Evolutionary conservation across 805 yeast genomes (phyloP), one percentile per base, ranked within the genome.

Genomic region (Metschnikowia anglica): DNA sequence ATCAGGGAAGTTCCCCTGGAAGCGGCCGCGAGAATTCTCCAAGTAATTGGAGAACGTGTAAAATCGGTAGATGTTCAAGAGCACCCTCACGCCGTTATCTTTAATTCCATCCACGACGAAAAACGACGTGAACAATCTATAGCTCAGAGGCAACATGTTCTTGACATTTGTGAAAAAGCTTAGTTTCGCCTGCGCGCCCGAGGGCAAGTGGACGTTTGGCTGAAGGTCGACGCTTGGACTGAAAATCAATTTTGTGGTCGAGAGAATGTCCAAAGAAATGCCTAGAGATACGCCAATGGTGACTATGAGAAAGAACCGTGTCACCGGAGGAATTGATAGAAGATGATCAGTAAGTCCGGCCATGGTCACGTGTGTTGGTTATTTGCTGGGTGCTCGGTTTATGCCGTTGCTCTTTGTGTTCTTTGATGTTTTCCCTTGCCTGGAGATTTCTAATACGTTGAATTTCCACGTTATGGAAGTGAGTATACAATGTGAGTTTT

Each of bases 31-130:
- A 13, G 43, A 39, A 34, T 55, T 72, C 59, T 81, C 87, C 41
- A 80, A 59, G 13, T 79, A 80, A 49, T 73, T 71, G 33, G 83
- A 75, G 59, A 76, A 79, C 9, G 73, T 69, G 58, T 80, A 80
- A 40, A 80, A 65, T 66, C 78, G 73, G 55, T 80, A 80, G 10
- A 78, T 69, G 46, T 77, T 81, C 62, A 79, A 43, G 18, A 70
- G 53, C 11, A 66, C 66, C 31, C 47, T 47, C 13, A 64, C 46
- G 20, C 59, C 61, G 20, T 59, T 52, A 4, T 40, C 48, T 7
- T 48, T 61, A 16, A 62, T 39, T 3, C 68, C 71, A 1, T 67
- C 61, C 4, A 73, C 73, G 2, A 78, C 66, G 37, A 80, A 55
- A 45, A 80, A 77, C 4, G 77, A 70, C 0, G 84, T 73, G 33